Conservation (phyloP, 73 alveolate genomes). For the Urostyla sp. region DNA sequence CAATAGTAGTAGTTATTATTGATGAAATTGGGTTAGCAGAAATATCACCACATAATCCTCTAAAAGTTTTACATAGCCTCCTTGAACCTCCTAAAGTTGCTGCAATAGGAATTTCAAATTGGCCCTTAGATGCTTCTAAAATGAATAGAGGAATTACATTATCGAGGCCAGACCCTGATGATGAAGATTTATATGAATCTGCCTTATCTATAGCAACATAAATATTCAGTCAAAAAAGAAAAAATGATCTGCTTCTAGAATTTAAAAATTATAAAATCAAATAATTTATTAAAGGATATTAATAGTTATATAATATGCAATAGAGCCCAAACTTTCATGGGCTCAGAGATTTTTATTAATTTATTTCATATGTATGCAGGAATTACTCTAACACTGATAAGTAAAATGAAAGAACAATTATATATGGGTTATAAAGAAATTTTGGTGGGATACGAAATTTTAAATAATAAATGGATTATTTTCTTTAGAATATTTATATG, state of each 20-base stretch:
- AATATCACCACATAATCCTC: conserved; percentile 82
- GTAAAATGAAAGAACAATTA: neutral
- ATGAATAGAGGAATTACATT: conserved; percentile 20
- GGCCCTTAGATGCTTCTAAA: conserved; percentile 47
- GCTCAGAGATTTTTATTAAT: conserved; percentile 82
- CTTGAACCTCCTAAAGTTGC: conserved; percentile 81
- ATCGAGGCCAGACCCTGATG: conserved; percentile 24
- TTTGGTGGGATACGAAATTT: conserved; percentile 69
- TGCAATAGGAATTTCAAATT: conserved; percentile 76
- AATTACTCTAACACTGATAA: conserved; percentile 26
- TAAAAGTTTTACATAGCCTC: conserved; percentile 83
- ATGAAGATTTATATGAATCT: conserved; percentile 52
- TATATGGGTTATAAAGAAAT: conserved; percentile 61
- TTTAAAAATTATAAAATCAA: neutral
- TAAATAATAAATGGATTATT: neutral
- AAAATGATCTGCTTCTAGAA: neutral
- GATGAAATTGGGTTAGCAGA: conserved; percentile 92
- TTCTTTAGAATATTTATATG: conserved; percentile 10
- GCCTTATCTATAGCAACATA: conserved; percentile 80
- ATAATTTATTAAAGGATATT: neutral
- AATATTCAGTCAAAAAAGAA: conserved; percentile 67
- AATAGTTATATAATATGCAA: neutral
- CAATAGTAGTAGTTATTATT: conserved; percentile 70
- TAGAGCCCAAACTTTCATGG: conserved; percentile 76
- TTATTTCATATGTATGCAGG: conserved; percentile 41